Percentiles rank a stretch among this genome's conserved stretches.
These are phyloP conservation scores for Zoysia matrella DNA, from an alignment of 202 grass and related monocot genomes.

Conservation along the genomic window DNA sequence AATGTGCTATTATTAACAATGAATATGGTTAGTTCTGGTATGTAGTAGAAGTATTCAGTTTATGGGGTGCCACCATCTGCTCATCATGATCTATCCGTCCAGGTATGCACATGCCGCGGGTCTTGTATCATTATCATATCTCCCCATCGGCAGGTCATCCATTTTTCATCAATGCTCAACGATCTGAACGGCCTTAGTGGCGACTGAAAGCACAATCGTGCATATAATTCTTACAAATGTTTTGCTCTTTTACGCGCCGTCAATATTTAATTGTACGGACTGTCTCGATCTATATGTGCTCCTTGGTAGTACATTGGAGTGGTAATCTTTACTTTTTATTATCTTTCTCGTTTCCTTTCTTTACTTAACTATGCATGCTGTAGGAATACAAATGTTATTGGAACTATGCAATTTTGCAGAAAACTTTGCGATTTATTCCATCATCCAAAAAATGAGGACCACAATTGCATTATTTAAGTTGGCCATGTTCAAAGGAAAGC, in stretches of 20 bases:
- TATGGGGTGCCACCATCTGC: neutral
- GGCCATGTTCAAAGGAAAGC: neutral
- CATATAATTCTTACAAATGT: neutral
- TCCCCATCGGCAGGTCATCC: neutral
- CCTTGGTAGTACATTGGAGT: too few species aligned
- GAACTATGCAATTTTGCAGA: neutral
- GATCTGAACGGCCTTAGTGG: neutral
- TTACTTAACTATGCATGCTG: too few species aligned
- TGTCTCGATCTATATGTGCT: too few species aligned
- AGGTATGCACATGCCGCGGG: neutral
- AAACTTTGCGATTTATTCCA: neutral
- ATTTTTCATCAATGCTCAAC: conserved; percentile 12
- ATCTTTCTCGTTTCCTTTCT: too few species aligned
- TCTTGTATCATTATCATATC: neutral
- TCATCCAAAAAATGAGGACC: neutral
- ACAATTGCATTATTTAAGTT: neutral
- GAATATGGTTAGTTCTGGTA: neutral
- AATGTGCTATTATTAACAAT: neutral
- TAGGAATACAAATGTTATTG: too few species aligned
- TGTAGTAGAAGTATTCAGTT: neutral
- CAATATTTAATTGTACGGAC: too few species aligned
- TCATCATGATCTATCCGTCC: neutral
- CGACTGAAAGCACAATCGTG: neutral
- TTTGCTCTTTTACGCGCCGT: too few species aligned
- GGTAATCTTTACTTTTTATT: too few species aligned